Evolutionary conservation across 2,329 filamentous ascomycete genomes (phyloP), one percentile per base, ranked within the genome.

Genomic region (Diaporthe ampelina): DNA sequence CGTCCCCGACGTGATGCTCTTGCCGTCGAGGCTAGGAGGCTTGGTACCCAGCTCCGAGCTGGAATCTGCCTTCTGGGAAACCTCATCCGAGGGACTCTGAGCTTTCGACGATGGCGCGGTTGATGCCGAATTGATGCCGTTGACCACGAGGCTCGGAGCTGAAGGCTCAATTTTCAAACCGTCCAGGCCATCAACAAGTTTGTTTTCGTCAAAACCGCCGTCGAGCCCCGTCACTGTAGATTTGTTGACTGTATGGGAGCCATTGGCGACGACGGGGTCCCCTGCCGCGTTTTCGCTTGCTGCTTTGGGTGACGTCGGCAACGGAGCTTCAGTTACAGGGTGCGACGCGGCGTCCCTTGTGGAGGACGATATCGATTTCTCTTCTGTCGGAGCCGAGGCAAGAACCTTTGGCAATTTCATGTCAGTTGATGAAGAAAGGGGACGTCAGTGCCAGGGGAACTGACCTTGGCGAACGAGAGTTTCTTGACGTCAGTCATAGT

Each of bases 1-100:
- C 6, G 95, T 97, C 21, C 94, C 95, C 35, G 96, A 98, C 6
- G 95, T 95, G 79, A 97, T 94, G 82, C 95, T 98, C 85, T 98
- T 98, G 65, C 94, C 95, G 82, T 98, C 96, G 54, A 98, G 88
- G 81, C 95, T 98, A 48, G 94, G 93, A 69, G 94, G 94, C 83
- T 98, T 98, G 3, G 92, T 95, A 52, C 88, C 91, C 37, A 92
- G 83, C 73, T 93, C 91, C 4, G 91, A 93, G 78, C 85, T 89
- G 3, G 91, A 92, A 80, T 93, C 91, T 56, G 89, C 88, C 79
- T 86, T 87, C 77, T 88, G 88, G 19, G 89, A 91, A 73, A 81
- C 84, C 63, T 90, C 89, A 75, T 91, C 89, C 2, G 88, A 90
- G 37, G 84, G 84, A 57, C 84, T 87, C 72, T 88, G 86, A 19